Evolutionary conservation across 1,139 yeast species (phyloP), one percentile per base, ranked within the genome.

Genomic region (Hyphopichia khmerensis): DNA sequence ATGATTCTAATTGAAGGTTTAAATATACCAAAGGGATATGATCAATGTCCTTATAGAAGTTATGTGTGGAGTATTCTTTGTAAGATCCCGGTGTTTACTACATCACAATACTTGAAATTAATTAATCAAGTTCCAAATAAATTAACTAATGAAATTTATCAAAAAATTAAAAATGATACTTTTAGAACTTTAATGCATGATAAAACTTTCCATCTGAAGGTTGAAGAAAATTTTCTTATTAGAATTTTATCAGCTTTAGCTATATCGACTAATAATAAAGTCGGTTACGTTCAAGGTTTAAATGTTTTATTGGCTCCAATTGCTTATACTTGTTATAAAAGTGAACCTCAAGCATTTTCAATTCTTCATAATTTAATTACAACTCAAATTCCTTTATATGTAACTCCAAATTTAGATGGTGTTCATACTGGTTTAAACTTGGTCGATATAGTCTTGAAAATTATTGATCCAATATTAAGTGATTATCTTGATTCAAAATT

Each of bases 271-370:
- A 54, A 57, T 10, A 59, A 59, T 43, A 57, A 70, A 50, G 65
- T 77, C 63, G 56, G 77, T 0, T 90, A 90, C 58, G 96, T 90
- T 11, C 97, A 90, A 58, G 97, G 97, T 1, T 81, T 91, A 83
- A 91, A 91, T 58, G 93, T 90, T 1, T 62, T 90, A 30, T 77
- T 87, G 31, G 97, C 96, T 0, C 97, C 97, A 0, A 79, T 90
- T 44, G 77, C 90, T 17, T 90, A 81, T 59, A 76, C 86, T 2
- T 78, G 87, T 51, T 60, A 68, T 52, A 82, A 84, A 42, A 80
- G 90, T 35, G 98, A 90, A 58, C 91, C 96, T 0, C 90, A 89
- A 64, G 95, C 96, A 1, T 90, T 80, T 59, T 80, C 87, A 10
- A 52, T 91, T 27, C 80, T 88, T 47, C 82, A 82, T 46, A 70